phyloP scores from a whole-genome alignment of 2,329 filamentous ascomycete species.

The Aspergillus sp. region DNA sequence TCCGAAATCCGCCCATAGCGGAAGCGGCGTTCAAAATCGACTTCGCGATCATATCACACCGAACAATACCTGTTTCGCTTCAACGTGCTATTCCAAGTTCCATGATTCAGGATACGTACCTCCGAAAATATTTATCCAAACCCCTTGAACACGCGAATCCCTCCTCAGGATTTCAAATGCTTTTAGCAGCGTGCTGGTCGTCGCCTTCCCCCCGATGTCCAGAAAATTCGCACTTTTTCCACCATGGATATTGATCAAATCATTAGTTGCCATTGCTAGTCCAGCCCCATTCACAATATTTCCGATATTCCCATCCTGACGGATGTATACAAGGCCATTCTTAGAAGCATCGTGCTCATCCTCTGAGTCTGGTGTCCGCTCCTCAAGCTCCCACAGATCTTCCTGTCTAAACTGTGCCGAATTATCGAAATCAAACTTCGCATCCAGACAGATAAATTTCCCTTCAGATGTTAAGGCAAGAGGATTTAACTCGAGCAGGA shows the following conservation, averaged over 20 bases:
- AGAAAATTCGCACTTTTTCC: conserved; percentile 28
- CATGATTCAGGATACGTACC: conserved; percentile 11
- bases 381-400: conserved; percentile 32
- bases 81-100: background rate
- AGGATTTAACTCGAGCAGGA: conserved; percentile 39
- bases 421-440: conserved; percentile 45
- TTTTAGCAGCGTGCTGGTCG: conserved; percentile 18
- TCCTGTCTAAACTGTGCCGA: conserved; percentile 39
- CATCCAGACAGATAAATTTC: conserved; percentile 29
- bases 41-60: conserved; percentile 48
- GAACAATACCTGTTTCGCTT: conserved; percentile 38
- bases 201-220: conserved; percentile 26
- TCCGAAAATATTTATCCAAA: conserved; percentile 53
- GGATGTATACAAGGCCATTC: conserved; percentile 24
- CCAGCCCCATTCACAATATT: conserved; percentile 30
- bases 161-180: conserved; percentile 22
- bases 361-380: conserved; percentile 21
- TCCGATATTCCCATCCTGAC: conserved; percentile 27
- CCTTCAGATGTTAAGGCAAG: conserved; percentile 26
- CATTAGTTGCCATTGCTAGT: conserved; percentile 32
- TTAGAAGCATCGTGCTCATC: conserved; percentile 31
- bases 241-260: conserved; percentile 19
- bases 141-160: conserved; percentile 21
- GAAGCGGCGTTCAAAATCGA: conserved; percentile 41
- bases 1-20: conserved; percentile 30